Percentiles rank a stretch among this genome's conserved stretches.
These are phyloP conservation scores for Phaeosphaeria sp. DNA, from an alignment of 2,329 filamentous ascomycete species.

Conservation along the genomic window DNA sequence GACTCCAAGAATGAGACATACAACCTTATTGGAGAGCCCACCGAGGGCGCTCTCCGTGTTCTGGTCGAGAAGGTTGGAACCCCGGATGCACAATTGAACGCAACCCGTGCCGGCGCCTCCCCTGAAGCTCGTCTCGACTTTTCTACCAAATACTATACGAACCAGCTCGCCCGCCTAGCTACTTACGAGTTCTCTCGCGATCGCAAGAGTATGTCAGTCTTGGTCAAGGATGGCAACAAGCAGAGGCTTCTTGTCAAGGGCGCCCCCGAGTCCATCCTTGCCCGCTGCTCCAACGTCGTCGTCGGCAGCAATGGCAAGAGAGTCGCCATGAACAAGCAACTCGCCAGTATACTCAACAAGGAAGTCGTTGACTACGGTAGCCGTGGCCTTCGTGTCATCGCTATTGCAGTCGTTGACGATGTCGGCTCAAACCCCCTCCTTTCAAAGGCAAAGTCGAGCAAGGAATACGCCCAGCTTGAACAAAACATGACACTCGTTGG, in stretches of 20 bases:
- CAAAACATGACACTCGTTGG: constrained; percentile 94
- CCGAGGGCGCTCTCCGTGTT: constrained; percentile 89
- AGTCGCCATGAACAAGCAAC: constrained; percentile 72
- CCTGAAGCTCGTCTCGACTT: constrained; percentile 73
- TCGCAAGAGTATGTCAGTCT: constrained; percentile 98
- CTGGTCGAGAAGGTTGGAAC: constrained; percentile 95
- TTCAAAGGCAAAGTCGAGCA: constrained; percentile 76
- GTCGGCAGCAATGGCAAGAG: constrained; percentile 80
- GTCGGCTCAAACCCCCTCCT: constrained; percentile 73
- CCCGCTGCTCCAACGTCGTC: constrained; percentile 84
- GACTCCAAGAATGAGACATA: constrained; percentile 77
- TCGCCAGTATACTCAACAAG: constrained; percentile 72
- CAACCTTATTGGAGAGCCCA: constrained; percentile 89
- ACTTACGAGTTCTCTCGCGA: constrained; percentile 98
- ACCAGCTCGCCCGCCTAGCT: constrained; percentile 74
- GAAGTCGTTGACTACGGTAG: constrained; percentile 92
- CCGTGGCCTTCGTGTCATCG: constrained; percentile 91
- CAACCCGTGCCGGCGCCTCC: constrained; percentile 55
- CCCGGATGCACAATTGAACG: constrained; percentile 67
- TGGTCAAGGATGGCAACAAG: constrained; percentile 72
- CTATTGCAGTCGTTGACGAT: constrained; percentile 83
- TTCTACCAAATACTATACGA: constrained; percentile 85
- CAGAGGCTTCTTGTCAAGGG: constrained; percentile 94
- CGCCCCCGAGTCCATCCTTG: constrained; percentile 91
- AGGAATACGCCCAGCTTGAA: constrained; percentile 86